Evolutionary conservation across 805 yeast genomes (phyloP), one percentile per base, ranked within the genome.

Genomic region (Metschnikowia picachoensis): DNA sequence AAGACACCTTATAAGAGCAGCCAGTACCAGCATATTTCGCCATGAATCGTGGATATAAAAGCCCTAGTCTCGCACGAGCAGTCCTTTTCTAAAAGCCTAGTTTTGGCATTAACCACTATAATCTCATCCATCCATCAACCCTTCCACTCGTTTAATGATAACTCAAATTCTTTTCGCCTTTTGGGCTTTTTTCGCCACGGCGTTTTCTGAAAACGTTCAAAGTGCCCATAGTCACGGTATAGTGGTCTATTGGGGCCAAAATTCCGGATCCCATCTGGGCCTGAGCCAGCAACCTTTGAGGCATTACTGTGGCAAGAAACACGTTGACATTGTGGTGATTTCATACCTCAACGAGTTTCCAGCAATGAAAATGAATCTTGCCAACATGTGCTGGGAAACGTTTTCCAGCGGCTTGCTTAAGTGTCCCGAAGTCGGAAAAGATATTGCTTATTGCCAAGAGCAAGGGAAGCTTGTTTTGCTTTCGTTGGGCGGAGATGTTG

Each of bases 191-290:
- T 15, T 17, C 27, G 30, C 34, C 17, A 16, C 17, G 2, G 30
- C 25, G 16, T 9, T 31, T 9, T 29, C 36, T 8, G 30, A 30
- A 13, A 8, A 11, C 10, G 29, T 20, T 39, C 27, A 37, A 3
- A 30, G 13, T 3, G 10, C 41, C 8, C 42, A 38, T 9, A 35
- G 30, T n/a, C 40, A 40, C 29, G 44, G 87, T 53, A 79, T 88
- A 33, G 96, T 85, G 17, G 73, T 86, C 8, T 89, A 89, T 67
- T 89, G 96, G 96, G 96, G 97, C 44, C 96, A 89, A 66, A 78
- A 79, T 57, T 80, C 92, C 13, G 25, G 25, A 20, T 5, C 8
- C 7, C 25, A 20, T 20, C 25, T 20, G 25, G 44, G 45, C 43
- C 82, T 78, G 10, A 38, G 56, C 38, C 82, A 79, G 55, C 66